Percentiles rank a stretch among this genome's conserved stretches.
Conservation (phyloP, 2,329 filamentous ascomycete species). For the Colletotrichum lupini region DNA sequence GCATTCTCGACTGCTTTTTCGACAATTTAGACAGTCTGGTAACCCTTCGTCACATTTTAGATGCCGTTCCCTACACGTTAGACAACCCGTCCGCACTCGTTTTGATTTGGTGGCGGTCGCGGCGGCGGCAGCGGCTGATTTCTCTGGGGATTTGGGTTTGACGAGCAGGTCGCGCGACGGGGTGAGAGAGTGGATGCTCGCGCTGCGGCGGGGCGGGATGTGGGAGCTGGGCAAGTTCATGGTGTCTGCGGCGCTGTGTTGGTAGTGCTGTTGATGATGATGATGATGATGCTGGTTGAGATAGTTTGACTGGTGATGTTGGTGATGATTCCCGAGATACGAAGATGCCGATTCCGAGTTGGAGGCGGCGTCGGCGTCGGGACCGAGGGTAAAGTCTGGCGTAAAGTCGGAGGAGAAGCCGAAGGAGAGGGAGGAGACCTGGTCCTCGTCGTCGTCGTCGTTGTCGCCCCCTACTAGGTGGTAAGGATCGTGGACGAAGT, state of each 20-base stretch:
- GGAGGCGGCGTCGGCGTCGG: constrained; percentile 9
- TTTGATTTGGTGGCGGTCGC: constrained; percentile 71
- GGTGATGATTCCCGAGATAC: constrained; percentile 37
- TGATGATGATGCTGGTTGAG: constrained; percentile 33
- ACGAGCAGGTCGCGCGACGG: constrained; percentile 32
- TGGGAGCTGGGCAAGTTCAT: constrained; percentile 37
- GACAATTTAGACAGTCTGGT: constrained; percentile 79
- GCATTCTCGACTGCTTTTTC: constrained; percentile 87
- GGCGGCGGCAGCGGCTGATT: constrained; percentile 28
- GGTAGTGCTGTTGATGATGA: constrained; percentile 43
- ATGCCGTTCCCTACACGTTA: constrained; percentile 90
- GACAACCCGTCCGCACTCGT: constrained; percentile 87
- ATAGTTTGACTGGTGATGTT: constrained; percentile 37
- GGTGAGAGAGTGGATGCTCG: constrained; percentile 35
- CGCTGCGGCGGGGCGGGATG: constrained; percentile 36
- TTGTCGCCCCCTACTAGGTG: constrained; percentile 17
- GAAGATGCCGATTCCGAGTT: constrained; percentile 1
- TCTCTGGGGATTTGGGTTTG: constrained; percentile 30
- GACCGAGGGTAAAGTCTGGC: constrained; percentile 15
- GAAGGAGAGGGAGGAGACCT: constrained; percentile 39
- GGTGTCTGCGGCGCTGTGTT: constrained; percentile 39
- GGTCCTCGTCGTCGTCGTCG: constrained; percentile 28
- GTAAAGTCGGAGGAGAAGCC: constrained; percentile 37
- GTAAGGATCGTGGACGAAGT: constrained; percentile 28
- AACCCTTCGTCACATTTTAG: constrained; percentile 87